Conservation (phyloP, 768 basidiomycete genomes). For the Pholiota microspora region DNA sequence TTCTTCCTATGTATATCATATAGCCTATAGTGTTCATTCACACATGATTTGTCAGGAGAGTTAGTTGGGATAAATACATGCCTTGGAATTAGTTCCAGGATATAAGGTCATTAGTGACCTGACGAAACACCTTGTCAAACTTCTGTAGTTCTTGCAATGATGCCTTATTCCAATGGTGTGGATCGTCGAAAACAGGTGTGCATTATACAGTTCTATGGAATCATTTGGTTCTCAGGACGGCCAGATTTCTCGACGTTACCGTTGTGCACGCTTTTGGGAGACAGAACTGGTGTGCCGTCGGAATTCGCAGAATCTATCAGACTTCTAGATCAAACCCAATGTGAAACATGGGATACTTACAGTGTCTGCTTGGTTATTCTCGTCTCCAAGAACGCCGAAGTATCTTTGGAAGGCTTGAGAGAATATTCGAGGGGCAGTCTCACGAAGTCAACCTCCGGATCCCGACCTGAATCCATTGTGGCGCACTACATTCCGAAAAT, state of each 20-base stretch:
- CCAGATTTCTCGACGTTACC: background rate
- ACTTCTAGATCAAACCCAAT: background rate
- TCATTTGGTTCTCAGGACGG: background rate
- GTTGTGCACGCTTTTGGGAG: background rate
- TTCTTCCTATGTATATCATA: background rate
- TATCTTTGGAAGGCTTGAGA: background rate
- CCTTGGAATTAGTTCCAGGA: background rate
- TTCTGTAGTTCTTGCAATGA: background rate
- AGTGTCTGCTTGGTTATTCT: background rate
- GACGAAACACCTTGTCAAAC: background rate
- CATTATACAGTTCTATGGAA: background rate
- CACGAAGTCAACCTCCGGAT: constrained; percentile 2
- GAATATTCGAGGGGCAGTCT: background rate
- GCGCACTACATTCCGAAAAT: constrained; percentile 1
- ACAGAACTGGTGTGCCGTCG: background rate
- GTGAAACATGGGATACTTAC: background rate
- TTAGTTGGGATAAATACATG: background rate
- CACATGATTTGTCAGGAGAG: background rate
- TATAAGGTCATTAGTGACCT: background rate
- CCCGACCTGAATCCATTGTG: background rate
- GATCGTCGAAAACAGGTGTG: background rate
- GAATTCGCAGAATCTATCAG: background rate
- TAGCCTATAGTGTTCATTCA: background rate
- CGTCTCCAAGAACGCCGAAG: background rate
- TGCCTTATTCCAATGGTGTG: background rate